Conservation (phyloP, 805 yeast genomes). For the Yamadazyma phyllophila region DNA sequence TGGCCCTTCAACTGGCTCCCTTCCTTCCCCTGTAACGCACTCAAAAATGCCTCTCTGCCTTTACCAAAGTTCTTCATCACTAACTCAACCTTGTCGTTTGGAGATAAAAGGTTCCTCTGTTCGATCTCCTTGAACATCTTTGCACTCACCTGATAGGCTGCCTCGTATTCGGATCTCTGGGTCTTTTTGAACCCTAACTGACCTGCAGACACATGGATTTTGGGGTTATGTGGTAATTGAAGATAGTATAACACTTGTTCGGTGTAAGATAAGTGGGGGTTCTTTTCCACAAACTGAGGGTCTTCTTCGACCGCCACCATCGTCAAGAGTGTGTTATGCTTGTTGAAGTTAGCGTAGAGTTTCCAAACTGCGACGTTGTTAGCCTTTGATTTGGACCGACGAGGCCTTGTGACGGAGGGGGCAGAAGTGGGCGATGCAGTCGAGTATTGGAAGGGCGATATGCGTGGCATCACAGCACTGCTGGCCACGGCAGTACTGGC, state of each 20-base stretch:
- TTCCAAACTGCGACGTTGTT: slow-evolving; percentile 57
- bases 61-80: slow-evolving; percentile 81
- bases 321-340: slow-evolving; percentile 81
- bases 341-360: slow-evolving; percentile 71
- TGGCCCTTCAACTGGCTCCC: slow-evolving; percentile 67
- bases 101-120: slow-evolving; percentile 53
- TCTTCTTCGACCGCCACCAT: slow-evolving; percentile 71
- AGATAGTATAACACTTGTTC: slow-evolving; percentile 75
- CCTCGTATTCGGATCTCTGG: slow-evolving; percentile 91
- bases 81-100: slow-evolving; percentile 63
- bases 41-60: slow-evolving; percentile 83
- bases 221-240: slow-evolving; percentile 74
- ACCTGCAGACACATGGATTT: slow-evolving; percentile 73
- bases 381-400: slow-evolving; percentile 9
- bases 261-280: slow-evolving; percentile 55
- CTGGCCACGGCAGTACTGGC: no score
- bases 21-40: slow-evolving; percentile 86
- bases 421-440: no score
- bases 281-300: slow-evolving; percentile 52
- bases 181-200: slow-evolving; percentile 85
- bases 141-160: slow-evolving; percentile 80
- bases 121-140: slow-evolving; percentile 69
- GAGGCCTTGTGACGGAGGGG: not conserved
- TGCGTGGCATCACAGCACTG: no score
- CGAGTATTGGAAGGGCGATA: no score